Evolutionary conservation across 805 yeast species (phyloP).

Genomic region (Cyberlindnera galapagoensis): DNA sequence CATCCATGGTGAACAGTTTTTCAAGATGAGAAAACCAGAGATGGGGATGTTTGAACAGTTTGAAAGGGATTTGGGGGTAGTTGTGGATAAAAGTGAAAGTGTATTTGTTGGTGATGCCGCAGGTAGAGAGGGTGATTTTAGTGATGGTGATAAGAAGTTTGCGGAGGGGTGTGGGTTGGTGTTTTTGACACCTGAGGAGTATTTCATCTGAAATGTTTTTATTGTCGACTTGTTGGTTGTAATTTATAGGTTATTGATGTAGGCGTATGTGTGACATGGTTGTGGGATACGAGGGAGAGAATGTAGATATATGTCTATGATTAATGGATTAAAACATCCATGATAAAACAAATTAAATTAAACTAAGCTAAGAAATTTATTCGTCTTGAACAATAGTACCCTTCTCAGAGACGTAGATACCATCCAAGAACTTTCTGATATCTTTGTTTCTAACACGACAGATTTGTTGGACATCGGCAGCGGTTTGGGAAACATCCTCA

Average conservation of each 20-base stretch:
- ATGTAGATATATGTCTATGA: too few species aligned
- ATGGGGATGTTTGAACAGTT: constrained; percentile 71
- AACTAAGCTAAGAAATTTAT: constrained; percentile 21
- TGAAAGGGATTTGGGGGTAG: constrained; percentile 28
- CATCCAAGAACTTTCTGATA: constrained; percentile 99
- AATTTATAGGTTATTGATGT: too few species aligned
- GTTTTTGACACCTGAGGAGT: constrained; percentile 71
- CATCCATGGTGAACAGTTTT: constrained; percentile 13
- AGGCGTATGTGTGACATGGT: too few species aligned
- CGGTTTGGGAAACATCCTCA: constrained; percentile 96
- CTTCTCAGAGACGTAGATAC: constrained; percentile 98
- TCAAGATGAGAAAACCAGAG: constrained; percentile 61
- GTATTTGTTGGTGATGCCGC: constrained; percentile 96
- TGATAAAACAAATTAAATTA: too few species aligned
- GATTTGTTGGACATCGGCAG: constrained; percentile 97
- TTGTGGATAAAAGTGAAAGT: constrained; percentile 32
- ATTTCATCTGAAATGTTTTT: constrained; percentile 30
- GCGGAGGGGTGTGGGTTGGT: constrained; percentile 49
- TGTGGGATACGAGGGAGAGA: too few species aligned
- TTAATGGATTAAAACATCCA: too few species aligned
- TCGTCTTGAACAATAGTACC: constrained; percentile 75
- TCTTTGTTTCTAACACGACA: constrained; percentile 99
- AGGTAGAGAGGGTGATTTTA: constrained; percentile 71
- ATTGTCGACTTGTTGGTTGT: not conserved
- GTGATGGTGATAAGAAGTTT: constrained; percentile 70